Base-by-base conservation (phyloP, 2,329 filamentous ascomycete species). In the Chaetothyriales sp. region DNA sequence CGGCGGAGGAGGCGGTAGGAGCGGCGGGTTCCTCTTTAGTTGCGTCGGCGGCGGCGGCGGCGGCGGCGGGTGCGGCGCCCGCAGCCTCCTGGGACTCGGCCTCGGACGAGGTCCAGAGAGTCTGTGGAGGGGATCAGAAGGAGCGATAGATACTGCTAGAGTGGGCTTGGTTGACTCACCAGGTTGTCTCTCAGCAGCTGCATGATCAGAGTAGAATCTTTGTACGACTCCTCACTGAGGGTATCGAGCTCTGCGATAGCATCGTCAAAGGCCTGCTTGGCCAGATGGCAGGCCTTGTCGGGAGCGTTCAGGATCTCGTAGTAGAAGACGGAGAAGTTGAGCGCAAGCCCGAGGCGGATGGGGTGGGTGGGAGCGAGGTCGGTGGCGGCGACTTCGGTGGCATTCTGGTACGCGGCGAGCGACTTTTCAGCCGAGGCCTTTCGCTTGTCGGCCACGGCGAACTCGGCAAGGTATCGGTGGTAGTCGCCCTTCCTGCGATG, bases 291-390 rank as follows among this genome's bases (percentile, higher is more conserved):
- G 69, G 89, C 90, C 77, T 94, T 90, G 72, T 97, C 92, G 60
- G 90, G 90, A 44, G 90, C 89, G 80, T 97, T 98, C 67, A 97
- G 80, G 70, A 97, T 98, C 82, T 98, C 87, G 73, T 98, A 98
- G 84, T 97, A 97, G 81, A 95, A 97, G 67, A 95, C 89, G 61
- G 89, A 95, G 80, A 94, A 94, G 83, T 94, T 94, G 62, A 94
- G 80, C 64, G 88, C 88, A 61, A 94, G 82, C 69, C 88, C 88
- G 60, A 94, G 85, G 67, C 88, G 87, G 73, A 94, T 94, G 67
- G 88, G 88, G 78, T 94, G 88, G 53, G 88, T 94, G 58, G 88
- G 88, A 58, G 88, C 84, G 63, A 94, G 82, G 71, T 92, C 87
- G 64, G 86, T 90, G 70, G 86, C 81, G 58, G 88, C 87, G 65